Evolutionary conservation across 2,329 filamentous ascomycete genomes (phyloP), one percentile per base, ranked within the genome.

Genomic region (Seiridium cupressi): DNA sequence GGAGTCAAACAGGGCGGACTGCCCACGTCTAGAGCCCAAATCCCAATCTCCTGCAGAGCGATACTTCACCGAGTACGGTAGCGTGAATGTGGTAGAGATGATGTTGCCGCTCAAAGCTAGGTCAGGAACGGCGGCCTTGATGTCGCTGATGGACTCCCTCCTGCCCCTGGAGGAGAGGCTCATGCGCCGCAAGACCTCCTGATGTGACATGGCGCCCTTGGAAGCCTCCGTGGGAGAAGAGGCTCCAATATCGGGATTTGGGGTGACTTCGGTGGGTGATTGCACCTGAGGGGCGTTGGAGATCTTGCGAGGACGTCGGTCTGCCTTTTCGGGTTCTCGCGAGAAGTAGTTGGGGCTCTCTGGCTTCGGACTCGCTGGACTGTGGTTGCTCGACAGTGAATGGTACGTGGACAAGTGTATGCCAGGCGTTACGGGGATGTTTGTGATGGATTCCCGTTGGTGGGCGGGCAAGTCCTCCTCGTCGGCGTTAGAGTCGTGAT

Each of bases 1-100:
- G 8, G 93, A 93, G 74, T 97, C 93, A 76, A 96, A 96, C 40
- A 98, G 84, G 13, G 94, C 93, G 10, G 94, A 97, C 61, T 93
- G 94, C 59, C 94, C 94, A 62, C 90, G 89, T 34, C 93, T 90
- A 62, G 87, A 81, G 67, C 86, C 87, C 59, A 97, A 79, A 71
- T 91, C 86, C 86, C 86, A 89, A 66, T 88, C 83, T 60, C 80
- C 77, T 13, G 80, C 81, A 66, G 83, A 84, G 65, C 77, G 80
- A 68, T 87, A 88, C 61, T 81, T 81, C 60, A 88, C 72, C 36
- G 83, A 78, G 68, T 88, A 80, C 34, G 86, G 85, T 62, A 87
- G 83, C 62, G 83, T 87, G 66, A 89, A 89, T 18, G 85, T 87
- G 26, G 83, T 85, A 2, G 86, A 89, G 65, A 89, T 88, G 66